phyloP scores from a whole-genome alignment of 2,329 filamentous ascomycete species.

The Tolypocladium tropicale region DNA sequence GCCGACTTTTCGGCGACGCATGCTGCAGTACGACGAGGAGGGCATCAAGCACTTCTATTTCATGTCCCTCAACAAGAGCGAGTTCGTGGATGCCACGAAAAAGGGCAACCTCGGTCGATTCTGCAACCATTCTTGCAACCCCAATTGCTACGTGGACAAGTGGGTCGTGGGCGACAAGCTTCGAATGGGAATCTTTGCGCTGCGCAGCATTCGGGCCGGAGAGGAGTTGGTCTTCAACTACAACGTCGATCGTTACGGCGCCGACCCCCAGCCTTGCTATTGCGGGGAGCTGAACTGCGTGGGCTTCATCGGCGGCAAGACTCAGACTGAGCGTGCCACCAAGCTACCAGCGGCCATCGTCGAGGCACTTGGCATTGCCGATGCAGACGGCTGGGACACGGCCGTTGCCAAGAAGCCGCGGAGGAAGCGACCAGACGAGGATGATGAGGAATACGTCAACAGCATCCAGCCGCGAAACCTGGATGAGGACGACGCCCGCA shows the following conservation, averaged over 20 bases:
- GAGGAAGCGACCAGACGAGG: conserved; percentile 84
- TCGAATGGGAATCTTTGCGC: conserved; percentile 97
- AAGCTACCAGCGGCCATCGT: conserved; percentile 84
- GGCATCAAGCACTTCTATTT: conserved; percentile 99
- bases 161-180: conserved; percentile 97
- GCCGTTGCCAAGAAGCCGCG: conserved; percentile 80
- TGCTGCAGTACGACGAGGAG: conserved; percentile 88
- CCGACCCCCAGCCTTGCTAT: conserved; percentile 93
- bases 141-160: conserved; percentile 98
- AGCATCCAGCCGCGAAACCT: conserved; percentile 72
- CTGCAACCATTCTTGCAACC: conserved; percentile 98
- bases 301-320: conserved; percentile 94
- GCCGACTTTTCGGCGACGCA: conserved; percentile 75
- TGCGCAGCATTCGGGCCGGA: conserved; percentile 72
- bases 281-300: conserved; percentile 92
- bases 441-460: conserved; percentile 93
- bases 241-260: conserved; percentile 96
- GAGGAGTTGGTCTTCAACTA: conserved; percentile 99
- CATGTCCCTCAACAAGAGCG: conserved; percentile 93
- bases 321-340: conserved; percentile 89
- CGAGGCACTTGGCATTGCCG: conserved; percentile 91
- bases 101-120: conserved; percentile 94
- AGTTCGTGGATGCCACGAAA: conserved; percentile 96
- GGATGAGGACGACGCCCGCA: conserved; percentile 74
- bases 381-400: conserved; percentile 85